Evolutionary conservation across 192 early-diverging fungal species (phyloP).

Genomic region (Coemansia javaensis): DNA sequence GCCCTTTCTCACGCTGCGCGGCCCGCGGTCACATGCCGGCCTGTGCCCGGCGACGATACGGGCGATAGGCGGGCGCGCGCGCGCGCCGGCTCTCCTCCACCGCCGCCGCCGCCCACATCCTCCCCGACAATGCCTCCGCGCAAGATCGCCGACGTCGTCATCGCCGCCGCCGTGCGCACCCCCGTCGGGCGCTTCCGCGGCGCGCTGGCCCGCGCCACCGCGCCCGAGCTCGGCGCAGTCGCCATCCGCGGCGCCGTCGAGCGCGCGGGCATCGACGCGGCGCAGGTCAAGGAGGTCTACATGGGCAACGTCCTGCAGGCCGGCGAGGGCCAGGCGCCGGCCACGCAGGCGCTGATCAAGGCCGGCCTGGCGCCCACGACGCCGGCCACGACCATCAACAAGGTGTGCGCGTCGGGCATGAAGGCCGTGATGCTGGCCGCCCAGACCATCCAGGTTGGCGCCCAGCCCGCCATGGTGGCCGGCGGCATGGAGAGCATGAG

Average conservation of each 20-base stretch:
- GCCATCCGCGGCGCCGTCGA: slow-evolving; percentile 83
- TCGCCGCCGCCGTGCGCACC: slow-evolving; percentile 68
- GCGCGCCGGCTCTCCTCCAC: too few species aligned
- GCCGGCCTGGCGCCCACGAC: slow-evolving; percentile 74
- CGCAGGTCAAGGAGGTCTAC: slow-evolving; percentile 88
- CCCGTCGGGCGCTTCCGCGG: slow-evolving; percentile 92
- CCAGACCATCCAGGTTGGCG: slow-evolving; percentile 75
- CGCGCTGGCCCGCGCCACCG: slow-evolving; percentile 73
- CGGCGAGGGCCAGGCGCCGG: slow-evolving; percentile 84
- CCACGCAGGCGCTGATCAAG: slow-evolving; percentile 82
- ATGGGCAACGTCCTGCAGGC: slow-evolving; percentile 95
- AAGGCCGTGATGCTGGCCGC: slow-evolving; percentile 92
- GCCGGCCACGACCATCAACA: slow-evolving; percentile 96
- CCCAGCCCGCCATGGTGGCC: slow-evolving; percentile 77
- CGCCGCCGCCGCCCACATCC: too few species aligned
- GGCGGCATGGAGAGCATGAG: slow-evolving; percentile 98
- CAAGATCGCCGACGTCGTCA: slow-evolving; percentile 43
- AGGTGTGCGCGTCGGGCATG: slow-evolving; percentile 98
- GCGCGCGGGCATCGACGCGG: slow-evolving; percentile 66
- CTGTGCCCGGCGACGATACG: too few species aligned
- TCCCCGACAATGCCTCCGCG: slow-evolving; percentile 24
- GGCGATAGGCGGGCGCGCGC: too few species aligned
- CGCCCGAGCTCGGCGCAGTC: slow-evolving; percentile 78
- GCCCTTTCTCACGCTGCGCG: too few species aligned
- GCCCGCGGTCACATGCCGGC: too few species aligned